Evolutionary conservation across 768 basidiomycete species (phyloP).

Genomic region (Russula earlei): DNA sequence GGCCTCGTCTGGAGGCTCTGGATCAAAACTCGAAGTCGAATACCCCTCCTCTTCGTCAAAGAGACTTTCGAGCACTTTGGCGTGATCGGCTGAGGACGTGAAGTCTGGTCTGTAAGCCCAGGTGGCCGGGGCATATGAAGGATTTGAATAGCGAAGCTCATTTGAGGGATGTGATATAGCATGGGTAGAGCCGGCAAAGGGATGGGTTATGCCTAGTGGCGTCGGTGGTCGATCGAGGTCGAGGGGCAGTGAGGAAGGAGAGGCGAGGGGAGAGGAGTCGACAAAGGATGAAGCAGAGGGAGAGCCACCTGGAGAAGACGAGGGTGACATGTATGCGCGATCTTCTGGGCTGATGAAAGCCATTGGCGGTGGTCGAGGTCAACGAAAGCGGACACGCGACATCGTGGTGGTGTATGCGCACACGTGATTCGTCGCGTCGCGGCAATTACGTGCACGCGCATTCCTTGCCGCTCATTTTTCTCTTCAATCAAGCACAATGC

Average conservation of each 20-base stretch:
- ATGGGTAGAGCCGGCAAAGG: conserved; percentile 13
- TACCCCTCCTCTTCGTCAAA: conserved; percentile 9
- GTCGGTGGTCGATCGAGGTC: conserved; percentile 10
- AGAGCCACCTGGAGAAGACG: conserved; percentile 14
- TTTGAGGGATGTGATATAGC: conserved; percentile 11
- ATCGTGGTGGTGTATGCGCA: too few species aligned
- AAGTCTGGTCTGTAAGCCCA: conserved; percentile 3
- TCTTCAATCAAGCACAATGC: too few species aligned
- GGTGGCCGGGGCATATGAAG: conserved; percentile 5
- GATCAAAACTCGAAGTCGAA: neutral
- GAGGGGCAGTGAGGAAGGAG: conserved; percentile 10
- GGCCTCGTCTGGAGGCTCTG: conserved; percentile 10
- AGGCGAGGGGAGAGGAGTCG: conserved; percentile 12
- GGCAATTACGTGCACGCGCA: too few species aligned
- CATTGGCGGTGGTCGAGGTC: too few species aligned
- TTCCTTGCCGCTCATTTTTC: too few species aligned
- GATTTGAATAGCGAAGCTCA: conserved; percentile 15
- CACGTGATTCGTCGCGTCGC: too few species aligned
- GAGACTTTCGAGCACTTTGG: conserved; percentile 8
- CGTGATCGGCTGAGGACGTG: neutral
- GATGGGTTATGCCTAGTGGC: conserved; percentile 1
- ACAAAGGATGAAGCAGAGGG: conserved; percentile 3
- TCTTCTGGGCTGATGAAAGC: conserved; percentile 12
- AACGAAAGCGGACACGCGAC: too few species aligned
- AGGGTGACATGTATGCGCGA: conserved; percentile 18